Evolutionary conservation across 129 eudicot species (phyloP), one percentile per base, ranked within the genome.

Genomic region (Flaveria sonorensis): DNA sequence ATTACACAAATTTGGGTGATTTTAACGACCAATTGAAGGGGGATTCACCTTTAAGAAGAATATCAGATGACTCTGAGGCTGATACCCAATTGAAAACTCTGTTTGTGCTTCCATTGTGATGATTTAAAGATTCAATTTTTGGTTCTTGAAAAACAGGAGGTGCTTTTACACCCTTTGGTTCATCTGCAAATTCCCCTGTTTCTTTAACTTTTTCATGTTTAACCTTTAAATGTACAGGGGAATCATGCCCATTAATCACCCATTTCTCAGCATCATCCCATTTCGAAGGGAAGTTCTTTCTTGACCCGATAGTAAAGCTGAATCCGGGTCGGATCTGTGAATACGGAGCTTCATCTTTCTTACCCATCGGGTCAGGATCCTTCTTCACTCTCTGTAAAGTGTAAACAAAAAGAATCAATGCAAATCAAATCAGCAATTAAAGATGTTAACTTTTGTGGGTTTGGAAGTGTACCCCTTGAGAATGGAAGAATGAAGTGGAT

Each of bases 241-340:
- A 87, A 15, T 89, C 89, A 59, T 82, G 84, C 48, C 94, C 88
- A 84, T 76, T 81, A 51, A 85, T 77, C 16, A 92, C 88, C 97
- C 97, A 92, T 79, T 92, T 92, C 50, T 89, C 88, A 15, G 97
- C 97, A 86, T 92, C 96, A 76, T 92, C 97, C n/a, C 97, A 92
- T 70, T 92, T 92, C 2, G 97, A 92, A 72, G 97, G 92, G 18
- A 89, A 81, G 26, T 23, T 81, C 65, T 85, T 89, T 79, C 88
- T 89, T 30, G 89, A 59, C 21, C 88, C 89, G 57, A 77, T 78
- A 70, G 84, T 92, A 71, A 89, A 89, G 79, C 89, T 84, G 77
- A 87, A 92, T 72, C 86, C 70, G 36, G 97, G 96, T 82, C 97
- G 86, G 18, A 88, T 89, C 45, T 88, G 85, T 20, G 96, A 80